Percentiles rank a stretch among this genome's conserved stretches.
Conservation (phyloP, 352 stramenopile genomes). For the Phytophthora foliorum region DNA sequence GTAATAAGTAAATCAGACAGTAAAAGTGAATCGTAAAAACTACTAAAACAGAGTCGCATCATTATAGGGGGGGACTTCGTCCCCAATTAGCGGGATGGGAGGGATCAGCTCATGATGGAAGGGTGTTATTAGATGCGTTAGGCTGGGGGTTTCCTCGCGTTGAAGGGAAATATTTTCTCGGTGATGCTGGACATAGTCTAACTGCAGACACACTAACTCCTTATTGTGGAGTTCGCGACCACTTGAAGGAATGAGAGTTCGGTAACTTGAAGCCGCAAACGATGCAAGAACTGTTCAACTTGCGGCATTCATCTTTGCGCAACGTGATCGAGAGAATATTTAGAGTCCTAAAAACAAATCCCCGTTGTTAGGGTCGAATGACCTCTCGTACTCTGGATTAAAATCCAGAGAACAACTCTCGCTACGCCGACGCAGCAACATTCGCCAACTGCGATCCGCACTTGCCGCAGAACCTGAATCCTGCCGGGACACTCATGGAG, state of each 20-base stretch:
- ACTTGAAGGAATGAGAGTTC: not conserved
- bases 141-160: not conserved
- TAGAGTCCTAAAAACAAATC: not conserved
- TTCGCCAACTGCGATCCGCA: constrained; percentile 9
- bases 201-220: not conserved
- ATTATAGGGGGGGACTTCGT: no score
- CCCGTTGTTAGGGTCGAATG: constrained; percentile 1
- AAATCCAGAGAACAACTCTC: no score
- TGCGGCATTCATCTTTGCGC: not conserved
- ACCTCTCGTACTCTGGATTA: no score
- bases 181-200: not conserved
- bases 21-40: no score
- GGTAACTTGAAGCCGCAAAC: not conserved
- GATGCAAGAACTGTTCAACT: not conserved
- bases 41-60: no score
- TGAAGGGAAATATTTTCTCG: not conserved
- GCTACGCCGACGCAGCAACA: not conserved
- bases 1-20: no score
- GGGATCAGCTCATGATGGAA: constrained; percentile 1
- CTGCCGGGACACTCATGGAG: constrained; percentile 4
- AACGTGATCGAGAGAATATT: not conserved
- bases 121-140: not conserved
- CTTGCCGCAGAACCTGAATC: constrained; percentile 27
- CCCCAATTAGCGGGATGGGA: not conserved
- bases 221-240: not conserved